Conservation (phyloP, 1,284 basidiomycete genomes). For the Trametes sp. region DNA sequence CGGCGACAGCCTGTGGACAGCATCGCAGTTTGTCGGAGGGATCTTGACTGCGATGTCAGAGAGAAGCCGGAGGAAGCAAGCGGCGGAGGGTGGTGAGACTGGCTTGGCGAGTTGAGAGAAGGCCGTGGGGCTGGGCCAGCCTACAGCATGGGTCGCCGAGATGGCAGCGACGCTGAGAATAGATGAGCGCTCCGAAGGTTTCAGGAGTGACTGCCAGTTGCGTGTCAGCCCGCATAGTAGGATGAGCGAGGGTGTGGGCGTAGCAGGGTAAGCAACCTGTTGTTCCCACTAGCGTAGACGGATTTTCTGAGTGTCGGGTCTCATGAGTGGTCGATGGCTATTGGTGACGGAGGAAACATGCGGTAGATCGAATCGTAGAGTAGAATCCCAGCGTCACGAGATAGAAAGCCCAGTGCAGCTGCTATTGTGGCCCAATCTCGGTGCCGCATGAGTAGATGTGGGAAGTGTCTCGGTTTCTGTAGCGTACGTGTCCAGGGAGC, state of each 20-base stretch:
- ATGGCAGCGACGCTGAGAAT: slow-evolving; percentile 34
- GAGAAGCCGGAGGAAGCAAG: slow-evolving; percentile 46
- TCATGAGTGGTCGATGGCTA: no score
- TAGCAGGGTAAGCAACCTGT: no score
- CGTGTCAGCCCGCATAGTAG: slow-evolving; percentile 4
- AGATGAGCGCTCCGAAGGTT: slow-evolving; percentile 1
- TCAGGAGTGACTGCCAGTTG: no score
- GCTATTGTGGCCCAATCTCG: no score
- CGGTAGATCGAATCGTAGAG: no score
- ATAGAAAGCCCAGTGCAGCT: no score
- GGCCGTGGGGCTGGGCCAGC: slow-evolving; percentile 47
- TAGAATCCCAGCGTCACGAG: neutral
- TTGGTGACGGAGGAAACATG: no score
- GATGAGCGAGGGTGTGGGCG: neutral
- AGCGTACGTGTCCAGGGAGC: neutral
- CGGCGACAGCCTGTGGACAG: slow-evolving; percentile 37
- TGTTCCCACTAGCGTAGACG: no score
- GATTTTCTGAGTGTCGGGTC: no score
- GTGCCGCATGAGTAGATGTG: neutral
- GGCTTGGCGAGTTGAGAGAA: slow-evolving; percentile 45
- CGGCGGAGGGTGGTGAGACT: slow-evolving; percentile 49
- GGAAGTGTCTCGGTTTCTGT: neutral
- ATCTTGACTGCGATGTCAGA: slow-evolving; percentile 43
- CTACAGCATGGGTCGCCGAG: slow-evolving; percentile 44
- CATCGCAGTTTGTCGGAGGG: slow-evolving; percentile 39